Conservation (phyloP, 2,329 filamentous ascomycete species). For the Aspergillus phoenicis region DNA sequence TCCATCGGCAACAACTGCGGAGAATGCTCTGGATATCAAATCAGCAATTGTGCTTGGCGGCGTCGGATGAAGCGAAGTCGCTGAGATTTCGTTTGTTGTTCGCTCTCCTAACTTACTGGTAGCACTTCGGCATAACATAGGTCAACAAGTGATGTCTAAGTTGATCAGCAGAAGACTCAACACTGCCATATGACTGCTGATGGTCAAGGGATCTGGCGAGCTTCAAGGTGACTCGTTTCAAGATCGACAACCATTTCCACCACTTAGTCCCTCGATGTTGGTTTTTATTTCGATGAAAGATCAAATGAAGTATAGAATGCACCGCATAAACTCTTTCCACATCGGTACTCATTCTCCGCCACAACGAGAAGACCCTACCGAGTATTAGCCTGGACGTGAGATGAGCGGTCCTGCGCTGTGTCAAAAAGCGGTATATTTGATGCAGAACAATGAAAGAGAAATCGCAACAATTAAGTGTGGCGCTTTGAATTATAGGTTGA, state of each 20-base stretch:
- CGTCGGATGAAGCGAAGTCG: not conserved
- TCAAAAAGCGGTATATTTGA: not conserved
- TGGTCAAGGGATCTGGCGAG: slow-evolving; percentile 53
- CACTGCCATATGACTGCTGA: slow-evolving; percentile 19
- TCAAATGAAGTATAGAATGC: slow-evolving; percentile 61
- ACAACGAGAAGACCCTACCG: not conserved
- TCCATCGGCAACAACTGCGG: slow-evolving; percentile 69
- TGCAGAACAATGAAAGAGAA: not conserved
- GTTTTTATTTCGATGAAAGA: slow-evolving; percentile 85
- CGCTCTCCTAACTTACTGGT: slow-evolving; percentile 37
- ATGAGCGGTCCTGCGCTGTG: not conserved
- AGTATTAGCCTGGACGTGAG: not conserved
- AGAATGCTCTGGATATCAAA: slow-evolving; percentile 54
- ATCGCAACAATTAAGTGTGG: not conserved
- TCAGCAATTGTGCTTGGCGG: not conserved
- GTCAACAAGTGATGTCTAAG: slow-evolving; percentile 37
- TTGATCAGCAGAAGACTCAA: slow-evolving; percentile 19
- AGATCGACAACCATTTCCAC: slow-evolving; percentile 73
- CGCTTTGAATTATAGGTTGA: no score
- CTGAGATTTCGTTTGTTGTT: not conserved
- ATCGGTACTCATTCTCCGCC: slow-evolving; percentile 28
- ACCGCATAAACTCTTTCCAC: slow-evolving; percentile 31
- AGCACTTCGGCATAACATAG: slow-evolving; percentile 45
- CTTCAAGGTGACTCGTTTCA: slow-evolving; percentile 67
- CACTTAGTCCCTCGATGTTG: slow-evolving; percentile 81